These are phyloP conservation scores for Cucumis melo DNA, from an alignment of 306 rosid genomes.

Conservation along the genomic window DNA sequence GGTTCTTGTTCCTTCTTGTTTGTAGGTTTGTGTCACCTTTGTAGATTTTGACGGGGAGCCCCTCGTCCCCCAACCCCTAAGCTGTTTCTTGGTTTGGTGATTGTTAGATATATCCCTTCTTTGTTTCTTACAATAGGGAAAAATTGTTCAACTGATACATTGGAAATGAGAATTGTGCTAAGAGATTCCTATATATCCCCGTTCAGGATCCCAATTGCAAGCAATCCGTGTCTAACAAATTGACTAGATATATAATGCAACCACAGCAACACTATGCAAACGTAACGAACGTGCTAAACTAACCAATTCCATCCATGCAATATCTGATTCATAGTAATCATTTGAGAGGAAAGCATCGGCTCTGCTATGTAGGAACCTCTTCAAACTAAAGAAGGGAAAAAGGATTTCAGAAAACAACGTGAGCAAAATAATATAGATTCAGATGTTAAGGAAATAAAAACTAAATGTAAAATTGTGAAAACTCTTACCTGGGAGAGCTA, in stretches of 20 bases:
- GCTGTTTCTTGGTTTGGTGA: no score
- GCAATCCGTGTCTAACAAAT: neutral
- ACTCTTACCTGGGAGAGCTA: constrained; percentile 52
- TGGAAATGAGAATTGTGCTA: neutral
- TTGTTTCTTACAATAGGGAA: no score
- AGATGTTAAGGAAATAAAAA: neutral
- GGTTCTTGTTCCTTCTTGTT: no score
- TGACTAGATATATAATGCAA: neutral
- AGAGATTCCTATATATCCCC: neutral
- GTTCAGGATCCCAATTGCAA: neutral
- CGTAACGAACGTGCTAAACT: constrained; percentile 14
- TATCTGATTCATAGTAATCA: constrained; percentile 80
- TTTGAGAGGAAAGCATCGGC: constrained; percentile 86
- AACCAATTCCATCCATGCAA: constrained; percentile 96
- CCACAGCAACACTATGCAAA: neutral
- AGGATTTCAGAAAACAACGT: constrained; percentile 8
- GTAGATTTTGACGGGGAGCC: no score
- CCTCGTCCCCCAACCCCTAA: no score
- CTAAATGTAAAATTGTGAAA: constrained; percentile 6
- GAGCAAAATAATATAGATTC: neutral
- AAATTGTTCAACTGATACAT: neutral
- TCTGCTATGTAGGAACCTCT: constrained; percentile 75
- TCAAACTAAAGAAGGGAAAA: constrained; percentile 45
- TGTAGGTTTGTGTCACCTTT: no score
- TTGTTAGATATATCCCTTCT: no score